Evolutionary conservation across 768 basidiomycete species (phyloP), one percentile per base, ranked within the genome.

Genomic region (Hypholoma sublateritium): DNA sequence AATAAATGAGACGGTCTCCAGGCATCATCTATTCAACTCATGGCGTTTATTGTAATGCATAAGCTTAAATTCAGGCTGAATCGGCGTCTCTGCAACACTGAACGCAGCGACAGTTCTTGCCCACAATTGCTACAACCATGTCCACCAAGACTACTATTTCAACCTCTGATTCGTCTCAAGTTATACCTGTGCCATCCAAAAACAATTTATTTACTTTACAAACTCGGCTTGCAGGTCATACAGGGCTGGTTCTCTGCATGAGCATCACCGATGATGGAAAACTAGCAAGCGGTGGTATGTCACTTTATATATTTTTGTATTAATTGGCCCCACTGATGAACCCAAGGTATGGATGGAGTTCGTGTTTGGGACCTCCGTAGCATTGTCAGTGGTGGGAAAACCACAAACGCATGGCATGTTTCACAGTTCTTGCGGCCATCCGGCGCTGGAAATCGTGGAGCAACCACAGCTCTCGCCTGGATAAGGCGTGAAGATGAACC

Each of bases 241-340:
- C 17, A 17, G 50, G 50, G 3, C 50, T 39, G 3, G n/a, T 52
- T 16, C 16, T 52, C 9, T 52, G 50, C 28, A 52, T 52, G 50
- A 37, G 34, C 36, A 39, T 52, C 5, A 52, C 50, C 2, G 50
- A 52, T 2, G 50, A 52, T 24, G 50, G 50, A 5, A 52, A 52
- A 36, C 21, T 52, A 24, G 50, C 50, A 6, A 52, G 50, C 36
- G 50, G 37, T 3, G 50, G 50, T 52, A 52, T 39, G 50, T 32
- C 9, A 9, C 8, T n/a, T n/a, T n/a, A 14, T 16, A 43, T 14
- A 21, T n/a, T 9, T 21, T 17, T 43, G 42, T 6, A 43, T 43
- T n/a, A n/a, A n/a, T 43, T 43, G 42, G 17, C 7, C 42, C 17
- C 6, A 43, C 17, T n/a, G 19, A n/a, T 43, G 42, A 17, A 9